A percentile compares a stretch with the other conserved stretches of the same genome.
Evolutionary conservation across 768 basidiomycete species (phyloP).

Genomic region (Hericium erinaceus): DNA sequence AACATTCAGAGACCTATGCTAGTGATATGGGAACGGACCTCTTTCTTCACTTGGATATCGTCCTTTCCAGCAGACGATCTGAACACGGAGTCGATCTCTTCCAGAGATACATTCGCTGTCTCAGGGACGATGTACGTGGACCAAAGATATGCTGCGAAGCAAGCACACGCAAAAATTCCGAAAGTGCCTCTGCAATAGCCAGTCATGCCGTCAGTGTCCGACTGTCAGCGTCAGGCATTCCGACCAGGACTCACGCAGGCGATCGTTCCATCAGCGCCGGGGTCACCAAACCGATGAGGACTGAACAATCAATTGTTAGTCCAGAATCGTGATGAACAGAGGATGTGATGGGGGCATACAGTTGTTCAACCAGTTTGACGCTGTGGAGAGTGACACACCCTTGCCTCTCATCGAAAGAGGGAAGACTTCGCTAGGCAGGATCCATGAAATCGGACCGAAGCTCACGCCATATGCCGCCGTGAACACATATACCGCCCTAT

Average conservation of each 20-base stretch:
- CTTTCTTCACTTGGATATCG: conserved; percentile 37
- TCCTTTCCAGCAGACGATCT: conserved; percentile 46
- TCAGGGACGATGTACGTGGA: conserved; percentile 61
- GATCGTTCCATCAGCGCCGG: conserved; percentile 57
- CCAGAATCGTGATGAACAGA: not conserved
- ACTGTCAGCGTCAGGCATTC: not conserved
- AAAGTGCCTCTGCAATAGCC: conserved; percentile 48
- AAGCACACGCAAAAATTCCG: conserved; percentile 52
- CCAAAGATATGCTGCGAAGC: conserved; percentile 63
- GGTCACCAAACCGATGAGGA: conserved; percentile 67
- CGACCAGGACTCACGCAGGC: conserved; percentile 34
- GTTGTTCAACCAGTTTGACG: conserved; percentile 83
- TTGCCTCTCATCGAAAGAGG: conserved; percentile 69
- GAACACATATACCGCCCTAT: conserved; percentile 55
- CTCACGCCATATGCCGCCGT: conserved; percentile 71
- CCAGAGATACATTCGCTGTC: conserved; percentile 66
- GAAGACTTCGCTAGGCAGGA: conserved; percentile 78
- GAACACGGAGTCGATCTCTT: conserved; percentile 69
- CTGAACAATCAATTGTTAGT: conserved; percentile 24
- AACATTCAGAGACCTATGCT: no score
- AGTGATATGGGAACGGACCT: conserved; percentile 30
- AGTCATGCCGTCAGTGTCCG: no score
- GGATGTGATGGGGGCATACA: conserved; percentile 23
- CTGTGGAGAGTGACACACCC: conserved; percentile 76
- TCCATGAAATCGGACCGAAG: conserved; percentile 77